Evolutionary conservation across 1,139 yeast species (phyloP).

Genomic region (Arxiozyma bovina): DNA sequence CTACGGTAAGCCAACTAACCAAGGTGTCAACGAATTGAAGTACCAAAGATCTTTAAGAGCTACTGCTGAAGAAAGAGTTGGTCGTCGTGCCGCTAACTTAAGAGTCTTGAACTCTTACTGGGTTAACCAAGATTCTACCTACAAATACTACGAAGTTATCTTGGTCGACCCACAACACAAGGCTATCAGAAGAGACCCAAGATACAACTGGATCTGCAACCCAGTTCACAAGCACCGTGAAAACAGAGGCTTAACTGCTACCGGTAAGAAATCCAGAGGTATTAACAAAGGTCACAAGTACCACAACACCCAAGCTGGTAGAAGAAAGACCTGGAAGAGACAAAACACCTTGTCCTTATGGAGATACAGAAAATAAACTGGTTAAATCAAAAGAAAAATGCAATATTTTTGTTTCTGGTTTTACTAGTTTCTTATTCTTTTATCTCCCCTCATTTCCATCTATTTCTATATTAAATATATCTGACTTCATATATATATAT

Average conservation of each 20-base stretch:
- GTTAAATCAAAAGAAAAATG: slow-evolving; percentile 8
- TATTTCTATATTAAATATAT: slow-evolving; percentile 3
- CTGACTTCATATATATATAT: not conserved
- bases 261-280: slow-evolving; percentile 99
- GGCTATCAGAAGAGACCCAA: slow-evolving; percentile 98
- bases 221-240: slow-evolving; percentile 99
- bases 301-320: slow-evolving; percentile 97
- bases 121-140: slow-evolving; percentile 98
- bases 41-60: slow-evolving; percentile 97
- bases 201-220: slow-evolving; percentile 99
- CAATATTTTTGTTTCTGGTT: not conserved
- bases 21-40: slow-evolving; percentile 98
- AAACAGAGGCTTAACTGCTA: slow-evolving; percentile 96
- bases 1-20: slow-evolving; percentile 99
- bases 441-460: not conserved
- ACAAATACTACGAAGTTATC: slow-evolving; percentile 98
- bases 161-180: slow-evolving; percentile 95
- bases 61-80: slow-evolving; percentile 99
- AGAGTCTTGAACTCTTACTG: slow-evolving; percentile 99
- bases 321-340: slow-evolving; percentile 99
- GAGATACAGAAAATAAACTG: slow-evolving; percentile 93
- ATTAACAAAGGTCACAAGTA: slow-evolving; percentile 99
- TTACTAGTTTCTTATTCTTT: slow-evolving; percentile 1
- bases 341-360: slow-evolving; percentile 98
- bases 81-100: slow-evolving; percentile 97